Evolutionary conservation across 805 yeast genomes (phyloP).

Genomic region (Candida nemodendra): DNA sequence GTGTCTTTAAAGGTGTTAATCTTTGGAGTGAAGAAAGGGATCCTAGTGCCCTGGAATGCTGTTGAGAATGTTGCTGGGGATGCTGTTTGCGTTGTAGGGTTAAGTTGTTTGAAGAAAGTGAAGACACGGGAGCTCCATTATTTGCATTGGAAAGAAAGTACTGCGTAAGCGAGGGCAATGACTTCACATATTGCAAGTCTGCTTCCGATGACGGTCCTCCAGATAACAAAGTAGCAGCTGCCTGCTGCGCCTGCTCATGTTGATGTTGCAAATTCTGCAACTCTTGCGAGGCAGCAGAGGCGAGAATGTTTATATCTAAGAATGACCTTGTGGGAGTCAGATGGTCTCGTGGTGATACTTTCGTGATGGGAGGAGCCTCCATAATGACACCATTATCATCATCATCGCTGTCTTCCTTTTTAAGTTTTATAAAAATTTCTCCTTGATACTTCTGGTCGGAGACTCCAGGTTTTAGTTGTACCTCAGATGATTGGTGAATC

Average conservation of each 20-base stretch:
- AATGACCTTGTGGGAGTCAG: slow-evolving; percentile 22
- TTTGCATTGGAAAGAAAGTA: slow-evolving; percentile 37
- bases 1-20: slow-evolving; percentile 39
- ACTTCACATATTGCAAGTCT: slow-evolving; percentile 41
- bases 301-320: slow-evolving; percentile 49
- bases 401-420: slow-evolving; percentile 17
- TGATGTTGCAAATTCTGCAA: slow-evolving; percentile 40
- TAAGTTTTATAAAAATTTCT: slow-evolving; percentile 12
- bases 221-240: slow-evolving; percentile 20
- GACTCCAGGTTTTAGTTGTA: slow-evolving; percentile 1
- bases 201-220: slow-evolving; percentile 13
- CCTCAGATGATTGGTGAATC: not conserved
- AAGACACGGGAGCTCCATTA: slow-evolving; percentile 34
- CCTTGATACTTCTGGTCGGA: slow-evolving; percentile 4
- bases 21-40: slow-evolving; percentile 45
- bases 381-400: slow-evolving; percentile 18
- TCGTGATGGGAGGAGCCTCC: slow-evolving; percentile 7
- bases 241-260: slow-evolving; percentile 21
- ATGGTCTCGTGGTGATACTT: slow-evolving; percentile 18
- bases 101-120: slow-evolving; percentile 37
- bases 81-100: slow-evolving; percentile 22
- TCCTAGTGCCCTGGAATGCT: slow-evolving; percentile 27
- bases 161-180: slow-evolving; percentile 51
- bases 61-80: too few species aligned
- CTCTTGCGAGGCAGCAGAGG: slow-evolving; percentile 56